Percentiles rank a stretch among this genome's conserved stretches.
phyloP scores from a whole-genome alignment of 108 stramenopile genomes.

The Skeletonema menzelii region DNA sequence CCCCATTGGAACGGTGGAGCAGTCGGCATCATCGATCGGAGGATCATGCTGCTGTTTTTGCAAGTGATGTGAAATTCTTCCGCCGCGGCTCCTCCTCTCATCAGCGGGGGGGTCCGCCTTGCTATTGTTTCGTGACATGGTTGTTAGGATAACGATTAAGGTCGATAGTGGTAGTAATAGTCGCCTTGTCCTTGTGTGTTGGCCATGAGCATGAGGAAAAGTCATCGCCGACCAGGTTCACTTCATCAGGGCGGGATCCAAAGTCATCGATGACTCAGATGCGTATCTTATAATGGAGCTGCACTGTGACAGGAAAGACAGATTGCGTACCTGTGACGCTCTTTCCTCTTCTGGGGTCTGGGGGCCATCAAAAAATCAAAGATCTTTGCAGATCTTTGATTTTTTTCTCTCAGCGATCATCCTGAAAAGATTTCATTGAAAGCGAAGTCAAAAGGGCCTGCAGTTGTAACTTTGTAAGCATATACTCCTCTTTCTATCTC shows the following conservation, averaged over 20 bases:
- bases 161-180: too few relatives aligned
- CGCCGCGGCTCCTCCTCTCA: not conserved
- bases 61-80: not conserved
- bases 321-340: not conserved
- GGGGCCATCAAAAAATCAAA: not conserved
- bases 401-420: not conserved
- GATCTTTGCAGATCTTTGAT: too few relatives aligned
- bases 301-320: not conserved
- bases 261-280: not conserved
- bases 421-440: constrained; percentile 3
- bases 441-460: not conserved
- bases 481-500: too few relatives aligned
- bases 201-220: too few relatives aligned
- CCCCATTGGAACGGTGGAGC: not conserved
- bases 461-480: too few relatives aligned
- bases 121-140: not conserved
- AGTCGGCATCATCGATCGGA: not conserved
- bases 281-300: not conserved
- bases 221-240: too few relatives aligned
- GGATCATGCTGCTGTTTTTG: not conserved
- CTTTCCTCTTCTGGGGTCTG: not conserved
- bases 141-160: too few relatives aligned
- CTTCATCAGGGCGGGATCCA: too few relatives aligned
- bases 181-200: too few relatives aligned
- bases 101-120: not conserved